Evolutionary conservation across 2,329 filamentous ascomycete species (phyloP).

Genomic region (Colletotrichum kahawae): DNA sequence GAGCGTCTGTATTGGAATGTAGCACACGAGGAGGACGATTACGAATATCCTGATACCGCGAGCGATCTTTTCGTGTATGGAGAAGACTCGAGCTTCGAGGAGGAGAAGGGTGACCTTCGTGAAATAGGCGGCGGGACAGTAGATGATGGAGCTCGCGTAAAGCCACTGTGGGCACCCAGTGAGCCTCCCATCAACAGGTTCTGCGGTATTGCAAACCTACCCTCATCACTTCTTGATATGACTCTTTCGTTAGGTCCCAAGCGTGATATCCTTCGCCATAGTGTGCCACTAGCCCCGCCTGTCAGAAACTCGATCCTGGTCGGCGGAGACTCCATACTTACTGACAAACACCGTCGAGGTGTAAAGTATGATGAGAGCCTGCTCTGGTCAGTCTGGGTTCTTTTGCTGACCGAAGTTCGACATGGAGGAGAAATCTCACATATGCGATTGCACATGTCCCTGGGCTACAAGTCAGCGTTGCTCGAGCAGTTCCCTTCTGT

Average conservation of each 20-base stretch:
- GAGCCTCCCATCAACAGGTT: not conserved
- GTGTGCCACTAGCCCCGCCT: constrained; percentile 24
- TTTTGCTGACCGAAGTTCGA: not conserved
- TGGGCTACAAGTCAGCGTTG: not conserved
- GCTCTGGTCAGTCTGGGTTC: not conserved
- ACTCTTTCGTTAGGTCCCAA: constrained; percentile 26
- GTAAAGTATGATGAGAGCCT: constrained; percentile 5
- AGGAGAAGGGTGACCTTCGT: constrained; percentile 37
- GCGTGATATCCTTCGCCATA: constrained; percentile 27
- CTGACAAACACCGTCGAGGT: constrained; percentile 4
- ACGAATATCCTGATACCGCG: constrained; percentile 33
- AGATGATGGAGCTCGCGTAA: constrained; percentile 31
- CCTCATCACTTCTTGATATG: constrained; percentile 21
- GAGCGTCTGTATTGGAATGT: constrained; percentile 31
- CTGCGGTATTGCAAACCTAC: not conserved
- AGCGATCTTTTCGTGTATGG: constrained; percentile 26
- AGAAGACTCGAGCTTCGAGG: constrained; percentile 35
- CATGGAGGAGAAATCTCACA: not conserved
- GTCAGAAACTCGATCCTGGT: not conserved
- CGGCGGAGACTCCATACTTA: not conserved
- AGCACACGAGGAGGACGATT: constrained; percentile 27
- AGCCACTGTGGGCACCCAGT: constrained; percentile 24
- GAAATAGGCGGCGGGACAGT: constrained; percentile 33
- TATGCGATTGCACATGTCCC: constrained; percentile 16
- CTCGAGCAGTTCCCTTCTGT: no score